A percentile compares a stretch with the other conserved stretches of the same genome.
These are phyloP conservation scores for Pezicula neosporulosa DNA, from an alignment of 2,329 filamentous ascomycete species.

Conservation along the genomic window DNA sequence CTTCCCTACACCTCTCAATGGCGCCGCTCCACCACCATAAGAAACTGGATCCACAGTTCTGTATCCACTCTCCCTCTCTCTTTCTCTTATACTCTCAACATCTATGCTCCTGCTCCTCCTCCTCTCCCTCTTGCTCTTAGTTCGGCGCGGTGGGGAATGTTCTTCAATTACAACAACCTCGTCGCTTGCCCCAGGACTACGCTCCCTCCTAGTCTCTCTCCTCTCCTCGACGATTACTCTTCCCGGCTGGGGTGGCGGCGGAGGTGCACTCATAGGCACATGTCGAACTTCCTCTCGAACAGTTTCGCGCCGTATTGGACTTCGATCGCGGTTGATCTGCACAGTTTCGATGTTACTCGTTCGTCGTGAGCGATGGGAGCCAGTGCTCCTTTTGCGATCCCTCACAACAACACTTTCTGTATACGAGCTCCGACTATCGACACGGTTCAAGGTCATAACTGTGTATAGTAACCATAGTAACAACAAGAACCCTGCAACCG, in stretches of 20 bases:
- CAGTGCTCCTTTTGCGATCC: slow-evolving; percentile 12
- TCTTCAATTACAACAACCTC: slow-evolving; percentile 33
- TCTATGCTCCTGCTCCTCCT: neutral
- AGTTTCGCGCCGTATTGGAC: neutral
- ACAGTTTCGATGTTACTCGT: slow-evolving; percentile 23
- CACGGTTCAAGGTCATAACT: slow-evolving; percentile 17
- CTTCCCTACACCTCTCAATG: slow-evolving; percentile 11
- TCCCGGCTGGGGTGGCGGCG: slow-evolving; percentile 16
- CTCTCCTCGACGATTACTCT: slow-evolving; percentile 27
- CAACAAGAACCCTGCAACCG: slow-evolving; percentile 48
- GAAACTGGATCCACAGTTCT: slow-evolving; percentile 27
- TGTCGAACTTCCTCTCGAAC: slow-evolving; percentile 9
- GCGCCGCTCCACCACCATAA: slow-evolving; percentile 23
- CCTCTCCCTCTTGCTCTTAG: slow-evolving; percentile 22
- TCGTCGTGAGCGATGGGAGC: slow-evolving; percentile 6
- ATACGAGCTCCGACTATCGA: slow-evolving; percentile 6
- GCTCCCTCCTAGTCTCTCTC: slow-evolving; percentile 17
- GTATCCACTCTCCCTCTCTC: slow-evolving; percentile 23
- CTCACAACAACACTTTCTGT: slow-evolving; percentile 16
- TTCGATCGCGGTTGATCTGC: neutral
- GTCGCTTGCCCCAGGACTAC: slow-evolving; percentile 17
- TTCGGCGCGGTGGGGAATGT: slow-evolving; percentile 26
- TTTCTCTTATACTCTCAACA: neutral
- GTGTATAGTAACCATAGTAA: slow-evolving; percentile 47
- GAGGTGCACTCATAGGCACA: slow-evolving; percentile 16